Evolutionary conservation across 2,329 filamentous ascomycete species (phyloP).

Genomic region (Lasiodiplodia theobromae): DNA sequence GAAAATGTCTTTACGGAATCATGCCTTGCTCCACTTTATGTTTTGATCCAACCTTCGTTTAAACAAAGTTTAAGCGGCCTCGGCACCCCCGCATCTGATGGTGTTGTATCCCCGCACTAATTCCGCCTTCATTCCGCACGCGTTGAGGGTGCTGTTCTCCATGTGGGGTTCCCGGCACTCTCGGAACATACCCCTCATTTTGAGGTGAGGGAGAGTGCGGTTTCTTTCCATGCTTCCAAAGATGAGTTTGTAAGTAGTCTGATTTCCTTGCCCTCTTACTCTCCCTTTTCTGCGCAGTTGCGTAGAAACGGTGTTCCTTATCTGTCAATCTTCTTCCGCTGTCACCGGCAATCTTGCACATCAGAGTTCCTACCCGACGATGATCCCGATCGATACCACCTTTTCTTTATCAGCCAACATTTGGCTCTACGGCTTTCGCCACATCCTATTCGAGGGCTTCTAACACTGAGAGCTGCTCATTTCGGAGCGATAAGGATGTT

Average conservation of each 20-base stretch:
- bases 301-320: too few species aligned
- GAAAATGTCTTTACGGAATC: neutral
- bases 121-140: constrained; percentile 3
- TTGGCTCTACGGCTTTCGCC: too few species aligned
- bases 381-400: neutral
- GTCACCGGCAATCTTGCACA: neutral
- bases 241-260: neutral
- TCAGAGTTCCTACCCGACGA: neutral
- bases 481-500: too few species aligned
- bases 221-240: neutral
- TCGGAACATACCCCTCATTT: neutral
- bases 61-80: neutral
- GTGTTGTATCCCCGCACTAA: neutral
- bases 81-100: neutral
- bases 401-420: neutral
- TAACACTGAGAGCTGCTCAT: too few species aligned
- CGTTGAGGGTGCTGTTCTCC: neutral
- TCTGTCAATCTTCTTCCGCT: too few species aligned
- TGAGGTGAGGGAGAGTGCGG: too few species aligned
- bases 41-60: neutral
- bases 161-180: neutral
- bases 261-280: neutral
- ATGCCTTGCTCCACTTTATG: neutral
- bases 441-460: too few species aligned
- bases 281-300: neutral